A percentile compares a stretch with the other conserved stretches of the same genome.
These are phyloP conservation scores for Cystobasidiaceae sp. DNA, from an alignment of 1,284 basidiomycete genomes.

Conservation along the genomic window DNA sequence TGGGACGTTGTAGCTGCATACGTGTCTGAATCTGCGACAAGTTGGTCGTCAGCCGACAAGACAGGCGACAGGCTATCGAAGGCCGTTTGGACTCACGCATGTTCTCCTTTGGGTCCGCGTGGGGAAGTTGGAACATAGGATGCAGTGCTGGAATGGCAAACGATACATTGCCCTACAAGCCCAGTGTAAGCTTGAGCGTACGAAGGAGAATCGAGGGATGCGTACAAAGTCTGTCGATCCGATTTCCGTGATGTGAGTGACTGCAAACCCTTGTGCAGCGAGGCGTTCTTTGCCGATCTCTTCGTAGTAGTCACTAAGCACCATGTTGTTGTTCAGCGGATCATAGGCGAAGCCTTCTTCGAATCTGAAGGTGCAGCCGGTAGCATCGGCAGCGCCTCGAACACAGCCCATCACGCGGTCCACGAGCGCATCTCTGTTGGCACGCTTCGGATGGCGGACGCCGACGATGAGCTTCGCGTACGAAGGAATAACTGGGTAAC, in stretches of 20 bases:
- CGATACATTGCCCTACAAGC: background rate
- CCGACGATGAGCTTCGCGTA: constrained; percentile 38
- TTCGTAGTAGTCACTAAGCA: background rate
- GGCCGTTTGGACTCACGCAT: background rate
- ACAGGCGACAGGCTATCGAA: background rate
- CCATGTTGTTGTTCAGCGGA: background rate
- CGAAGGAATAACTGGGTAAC: constrained; percentile 44
- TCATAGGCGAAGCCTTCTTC: constrained; percentile 6
- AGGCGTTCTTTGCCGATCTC: background rate
- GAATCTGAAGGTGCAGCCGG: constrained; percentile 58
- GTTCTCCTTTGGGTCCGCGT: constrained; percentile 34
- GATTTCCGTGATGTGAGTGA: background rate
- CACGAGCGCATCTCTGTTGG: constrained; percentile 37
- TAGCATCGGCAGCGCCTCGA: constrained; percentile 61
- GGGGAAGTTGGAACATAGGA: constrained; percentile 22
- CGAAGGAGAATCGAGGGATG: background rate
- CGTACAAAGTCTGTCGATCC: background rate
- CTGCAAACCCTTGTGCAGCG: background rate
- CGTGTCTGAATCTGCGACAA: background rate
- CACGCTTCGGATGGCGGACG: constrained; percentile 40
- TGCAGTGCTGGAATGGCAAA: background rate
- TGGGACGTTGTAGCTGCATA: background rate
- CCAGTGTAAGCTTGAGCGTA: background rate
- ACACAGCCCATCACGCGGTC: constrained; percentile 43
- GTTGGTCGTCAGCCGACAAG: background rate